phyloP scores from a whole-genome alignment of 2,329 filamentous ascomycete genomes.

The Neocucurbitaria cava region DNA sequence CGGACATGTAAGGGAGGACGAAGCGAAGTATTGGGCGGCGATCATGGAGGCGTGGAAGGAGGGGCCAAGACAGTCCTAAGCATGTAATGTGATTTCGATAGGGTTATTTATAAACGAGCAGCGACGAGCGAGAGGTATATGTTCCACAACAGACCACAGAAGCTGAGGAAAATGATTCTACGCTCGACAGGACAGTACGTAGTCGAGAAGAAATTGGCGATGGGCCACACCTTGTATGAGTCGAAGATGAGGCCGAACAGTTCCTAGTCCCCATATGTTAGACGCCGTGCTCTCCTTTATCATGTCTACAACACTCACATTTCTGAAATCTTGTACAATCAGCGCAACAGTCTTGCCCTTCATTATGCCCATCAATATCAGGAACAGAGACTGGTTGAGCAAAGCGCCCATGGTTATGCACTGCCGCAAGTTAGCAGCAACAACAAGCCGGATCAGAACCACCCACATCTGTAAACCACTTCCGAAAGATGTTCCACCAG shows the following conservation, averaged over 20 bases:
- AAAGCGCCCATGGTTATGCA: constrained; percentile 69
- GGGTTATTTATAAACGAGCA: constrained; percentile 30
- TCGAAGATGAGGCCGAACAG: constrained; percentile 56
- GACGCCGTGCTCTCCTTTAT: background rate
- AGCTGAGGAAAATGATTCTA: constrained; percentile 73
- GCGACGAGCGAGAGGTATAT: constrained; percentile 74
- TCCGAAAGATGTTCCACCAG: constrained; percentile 68
- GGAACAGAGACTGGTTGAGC: constrained; percentile 71
- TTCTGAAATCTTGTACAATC: constrained; percentile 42
- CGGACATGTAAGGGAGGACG: constrained; percentile 65
- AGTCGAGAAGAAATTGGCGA: constrained; percentile 75
- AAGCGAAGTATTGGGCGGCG: constrained; percentile 64
- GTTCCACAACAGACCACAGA: constrained; percentile 77
- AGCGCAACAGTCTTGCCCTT: constrained; percentile 44
- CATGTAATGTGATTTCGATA: no score
- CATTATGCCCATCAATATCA: constrained; percentile 64
- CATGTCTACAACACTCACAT: constrained; percentile 47
- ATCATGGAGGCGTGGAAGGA: constrained; percentile 42
- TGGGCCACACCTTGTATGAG: constrained; percentile 75
- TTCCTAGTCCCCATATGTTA: constrained; percentile 29
- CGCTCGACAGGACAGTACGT: constrained; percentile 72
- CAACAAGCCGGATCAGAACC: background rate
- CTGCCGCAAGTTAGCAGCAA: constrained; percentile 16
- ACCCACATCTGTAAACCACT: constrained; percentile 66
- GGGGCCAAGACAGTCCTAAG: constrained; percentile 13